These are phyloP conservation scores for Chrysanthemum lavandulifolium DNA, from an alignment of 129 eudicot genomes.

Conservation along the genomic window DNA sequence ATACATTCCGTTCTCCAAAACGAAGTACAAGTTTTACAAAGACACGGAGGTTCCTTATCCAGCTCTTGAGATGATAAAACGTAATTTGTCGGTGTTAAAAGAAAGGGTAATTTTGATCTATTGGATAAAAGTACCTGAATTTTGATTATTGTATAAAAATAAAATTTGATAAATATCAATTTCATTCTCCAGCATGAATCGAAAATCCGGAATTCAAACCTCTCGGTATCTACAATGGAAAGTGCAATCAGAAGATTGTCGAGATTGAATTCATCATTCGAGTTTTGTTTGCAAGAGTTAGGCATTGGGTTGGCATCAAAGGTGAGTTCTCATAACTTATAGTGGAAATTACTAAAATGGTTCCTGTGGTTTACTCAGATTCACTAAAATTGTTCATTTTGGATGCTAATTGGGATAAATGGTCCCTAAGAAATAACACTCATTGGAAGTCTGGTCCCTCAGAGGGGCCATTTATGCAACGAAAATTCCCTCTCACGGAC, in stretches of 20 bases:
- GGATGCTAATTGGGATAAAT: too few relatives aligned
- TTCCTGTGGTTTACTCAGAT: too few relatives aligned
- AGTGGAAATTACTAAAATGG: too few relatives aligned
- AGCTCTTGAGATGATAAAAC: conserved; percentile 11
- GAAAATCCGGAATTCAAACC: conserved; percentile 18
- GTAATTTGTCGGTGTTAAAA: conserved; percentile 27
- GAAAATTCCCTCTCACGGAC: too few relatives aligned
- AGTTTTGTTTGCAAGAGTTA: conserved; percentile 57
- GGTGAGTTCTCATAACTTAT: conserved; percentile 31
- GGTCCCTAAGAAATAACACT: too few relatives aligned
- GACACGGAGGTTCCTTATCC: conserved; percentile 35
- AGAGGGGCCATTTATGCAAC: too few relatives aligned
- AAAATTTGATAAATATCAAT: conserved; percentile 13
- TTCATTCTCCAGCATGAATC: conserved; percentile 43
- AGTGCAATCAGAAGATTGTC: conserved; percentile 41
- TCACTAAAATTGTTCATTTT: too few relatives aligned
- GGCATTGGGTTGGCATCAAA: conserved; percentile 72
- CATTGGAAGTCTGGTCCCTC: too few relatives aligned
- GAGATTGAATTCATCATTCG: conserved; percentile 35
- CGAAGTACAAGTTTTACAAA: conserved; percentile 43
- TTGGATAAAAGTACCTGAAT: neutral
- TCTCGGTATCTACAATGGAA: conserved; percentile 38
- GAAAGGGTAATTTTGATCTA: conserved; percentile 43
- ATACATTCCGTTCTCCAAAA: conserved; percentile 52
- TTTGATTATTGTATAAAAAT: neutral